These are phyloP conservation scores for Trichosporon coremiiforme DNA, from an alignment of 1,284 basidiomycete species.

Conservation along the genomic window DNA sequence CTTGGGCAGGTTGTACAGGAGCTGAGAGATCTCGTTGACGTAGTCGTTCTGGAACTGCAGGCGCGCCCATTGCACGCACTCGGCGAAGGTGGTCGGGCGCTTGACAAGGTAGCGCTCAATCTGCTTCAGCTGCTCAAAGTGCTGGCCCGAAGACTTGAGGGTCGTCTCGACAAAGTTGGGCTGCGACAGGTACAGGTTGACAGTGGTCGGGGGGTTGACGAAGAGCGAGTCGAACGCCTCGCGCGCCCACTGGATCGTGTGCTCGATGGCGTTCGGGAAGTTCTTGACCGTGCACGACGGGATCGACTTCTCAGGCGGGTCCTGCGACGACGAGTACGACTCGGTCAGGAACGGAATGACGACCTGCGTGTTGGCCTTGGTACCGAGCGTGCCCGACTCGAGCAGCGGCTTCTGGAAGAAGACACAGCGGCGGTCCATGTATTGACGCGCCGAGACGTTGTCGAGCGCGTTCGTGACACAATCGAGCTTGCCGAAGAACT, in stretches of 20 bases:
- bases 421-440: constrained; percentile 99
- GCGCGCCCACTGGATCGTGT: constrained; percentile 98
- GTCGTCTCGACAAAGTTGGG: constrained; percentile 92
- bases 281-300: constrained; percentile 99
- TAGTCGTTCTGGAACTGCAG: constrained; percentile 95
- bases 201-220: constrained; percentile 89
- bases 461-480: constrained; percentile 99
- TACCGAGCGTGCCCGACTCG: constrained; percentile 97
- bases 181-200: constrained; percentile 95
- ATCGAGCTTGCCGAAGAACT: constrained; percentile 84
- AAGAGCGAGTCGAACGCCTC: constrained; percentile 91
- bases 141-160: constrained; percentile 85
- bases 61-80: constrained; percentile 96
- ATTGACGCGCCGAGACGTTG: constrained; percentile 93
- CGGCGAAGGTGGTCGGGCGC: constrained; percentile 92
- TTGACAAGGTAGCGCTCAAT: constrained; percentile 88
- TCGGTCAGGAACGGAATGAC: constrained; percentile 94
- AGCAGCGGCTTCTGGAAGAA: constrained; percentile 96
- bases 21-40: constrained; percentile 88
- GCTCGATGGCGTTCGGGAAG: constrained; percentile 97
- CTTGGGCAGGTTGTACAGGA: constrained; percentile 91
- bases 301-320: constrained; percentile 97
- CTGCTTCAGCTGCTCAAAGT: constrained; percentile 86
- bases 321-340: constrained; percentile 97
- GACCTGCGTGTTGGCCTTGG: constrained; percentile 98